Evolutionary conservation across 2,329 filamentous ascomycete genomes (phyloP).

Genomic region (Monosporascus sp.): DNA sequence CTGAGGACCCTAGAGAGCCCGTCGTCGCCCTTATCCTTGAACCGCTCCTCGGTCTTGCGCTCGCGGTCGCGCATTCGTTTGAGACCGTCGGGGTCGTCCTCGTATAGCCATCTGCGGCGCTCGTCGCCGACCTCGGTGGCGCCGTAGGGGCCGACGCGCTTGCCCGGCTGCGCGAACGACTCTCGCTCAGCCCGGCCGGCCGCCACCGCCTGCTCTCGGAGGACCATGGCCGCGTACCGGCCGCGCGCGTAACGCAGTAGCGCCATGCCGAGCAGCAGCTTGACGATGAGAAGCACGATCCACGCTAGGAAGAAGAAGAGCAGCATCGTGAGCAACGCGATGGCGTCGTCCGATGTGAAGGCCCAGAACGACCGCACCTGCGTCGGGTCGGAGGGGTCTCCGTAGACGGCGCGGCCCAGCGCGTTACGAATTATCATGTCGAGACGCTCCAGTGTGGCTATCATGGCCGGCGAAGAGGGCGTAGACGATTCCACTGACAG

Average conservation of each 20-base stretch:
- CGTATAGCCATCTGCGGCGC: slow-evolving; percentile 77
- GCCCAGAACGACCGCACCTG: slow-evolving; percentile 40
- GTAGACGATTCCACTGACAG: slow-evolving; percentile 57
- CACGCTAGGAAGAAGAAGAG: slow-evolving; percentile 82
- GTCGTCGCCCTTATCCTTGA: slow-evolving; percentile 47
- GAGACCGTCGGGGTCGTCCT: slow-evolving; percentile 71
- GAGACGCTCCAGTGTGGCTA: slow-evolving; percentile 72
- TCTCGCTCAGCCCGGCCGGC: slow-evolving; percentile 43
- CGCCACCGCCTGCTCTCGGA: slow-evolving; percentile 50
- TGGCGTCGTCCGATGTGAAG: slow-evolving; percentile 66
- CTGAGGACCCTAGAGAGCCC: slow-evolving; percentile 54
- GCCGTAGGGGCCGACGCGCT: slow-evolving; percentile 74
- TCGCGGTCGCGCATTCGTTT: slow-evolving; percentile 57
- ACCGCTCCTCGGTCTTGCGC: slow-evolving; percentile 55
- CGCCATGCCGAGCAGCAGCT: slow-evolving; percentile 82
- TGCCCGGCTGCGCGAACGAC: slow-evolving; percentile 63
- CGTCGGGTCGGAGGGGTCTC: slow-evolving; percentile 39
- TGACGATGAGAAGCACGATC: slow-evolving; percentile 75
- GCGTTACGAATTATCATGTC: slow-evolving; percentile 73
- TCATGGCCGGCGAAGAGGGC: slow-evolving; percentile 66
- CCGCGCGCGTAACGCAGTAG: slow-evolving; percentile 74
- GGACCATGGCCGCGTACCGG: slow-evolving; percentile 77
- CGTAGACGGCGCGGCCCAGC: slow-evolving; percentile 68
- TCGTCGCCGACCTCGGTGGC: slow-evolving; percentile 87
- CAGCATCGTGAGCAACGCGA: slow-evolving; percentile 74